Evolutionary conservation across 805 yeast genomes (phyloP), one percentile per base, ranked within the genome.

Genomic region (Zygoascus flipseniorum): DNA sequence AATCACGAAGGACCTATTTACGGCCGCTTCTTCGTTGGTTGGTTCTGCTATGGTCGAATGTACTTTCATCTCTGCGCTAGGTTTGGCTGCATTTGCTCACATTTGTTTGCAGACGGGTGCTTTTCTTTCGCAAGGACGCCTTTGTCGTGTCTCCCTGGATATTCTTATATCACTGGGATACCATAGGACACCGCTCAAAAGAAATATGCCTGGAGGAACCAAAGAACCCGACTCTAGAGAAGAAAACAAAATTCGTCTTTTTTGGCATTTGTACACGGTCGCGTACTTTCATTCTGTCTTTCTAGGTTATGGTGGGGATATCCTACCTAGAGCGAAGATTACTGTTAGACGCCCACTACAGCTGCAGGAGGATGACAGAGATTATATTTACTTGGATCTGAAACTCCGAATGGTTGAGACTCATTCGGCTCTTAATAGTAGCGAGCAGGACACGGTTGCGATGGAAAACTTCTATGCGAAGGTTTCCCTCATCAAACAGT

Each of bases 31-130:
- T 16, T 50, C 53, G 10, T 23, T 42, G 23, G 48, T 50, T 10
- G 48, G 48, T 3, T 19, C 53, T 43, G 48, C 48, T 14, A 16
- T 50, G 19, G 28, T 50, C 8, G 53, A 50, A 16, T 43, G 48
- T 14, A 44, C 32, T 20, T 16, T 31, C 19, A 14, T 28, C 19
- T 50, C 53, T 18, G 48, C 42, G 13, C 18, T 18, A 4, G 53
- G 48, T 16, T 18, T 50, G 32, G 11, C 32, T 8, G 31, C 20
- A 2, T 44, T 50, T 35, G 53, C 44, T 31, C 48, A 43, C 20
- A 19, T 50, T n/a, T 43, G 53, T 20, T n/a, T 44, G 8, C 28
- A 44, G 14, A 31, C 42, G 4, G 48, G 48, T 26, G 42, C 19
- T 13, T 50, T 50, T 44, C 28, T 44, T 14, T 31, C 53, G 5